Evolutionary conservation across 768 basidiomycete species (phyloP).

Genomic region (Lactifluus pinguis): DNA sequence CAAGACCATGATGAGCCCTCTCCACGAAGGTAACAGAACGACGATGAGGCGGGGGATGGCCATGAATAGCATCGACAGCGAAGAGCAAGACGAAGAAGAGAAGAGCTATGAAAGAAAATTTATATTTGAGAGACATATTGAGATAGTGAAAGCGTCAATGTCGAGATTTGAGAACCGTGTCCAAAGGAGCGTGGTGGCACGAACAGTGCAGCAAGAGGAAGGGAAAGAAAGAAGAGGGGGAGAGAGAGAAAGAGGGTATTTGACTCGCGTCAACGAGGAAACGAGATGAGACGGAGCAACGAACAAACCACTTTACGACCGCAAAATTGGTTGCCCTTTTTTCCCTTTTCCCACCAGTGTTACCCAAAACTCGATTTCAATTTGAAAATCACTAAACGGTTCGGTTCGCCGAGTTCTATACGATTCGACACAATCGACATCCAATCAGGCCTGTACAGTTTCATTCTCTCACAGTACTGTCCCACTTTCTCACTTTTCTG

Average conservation of each 20-base stretch:
- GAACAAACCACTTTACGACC: no score
- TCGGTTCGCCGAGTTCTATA: no score
- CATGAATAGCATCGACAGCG: constrained; percentile 1
- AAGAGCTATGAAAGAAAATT: background rate
- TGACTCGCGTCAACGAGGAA: background rate
- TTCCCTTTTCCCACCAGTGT: no score
- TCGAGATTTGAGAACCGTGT: background rate
- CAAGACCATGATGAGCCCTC: background rate
- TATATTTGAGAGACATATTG: background rate
- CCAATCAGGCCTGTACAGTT: no score
- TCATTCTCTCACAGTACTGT: no score
- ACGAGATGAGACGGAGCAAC: background rate
- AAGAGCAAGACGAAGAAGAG: constrained; percentile 3
- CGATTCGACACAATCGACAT: no score
- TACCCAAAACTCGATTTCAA: no score
- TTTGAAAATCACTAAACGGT: no score
- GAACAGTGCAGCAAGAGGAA: background rate
- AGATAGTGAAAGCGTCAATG: background rate
- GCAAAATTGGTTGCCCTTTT: no score
- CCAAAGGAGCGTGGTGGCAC: constrained; percentile 16
- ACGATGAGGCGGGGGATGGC: background rate
- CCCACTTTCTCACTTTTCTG: no score
- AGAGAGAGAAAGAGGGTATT: no score
- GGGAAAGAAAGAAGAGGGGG: background rate
- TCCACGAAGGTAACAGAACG: background rate